phyloP scores from a whole-genome alignment of 1,139 yeast species.

The Protomyces arabidopsidicola region DNA sequence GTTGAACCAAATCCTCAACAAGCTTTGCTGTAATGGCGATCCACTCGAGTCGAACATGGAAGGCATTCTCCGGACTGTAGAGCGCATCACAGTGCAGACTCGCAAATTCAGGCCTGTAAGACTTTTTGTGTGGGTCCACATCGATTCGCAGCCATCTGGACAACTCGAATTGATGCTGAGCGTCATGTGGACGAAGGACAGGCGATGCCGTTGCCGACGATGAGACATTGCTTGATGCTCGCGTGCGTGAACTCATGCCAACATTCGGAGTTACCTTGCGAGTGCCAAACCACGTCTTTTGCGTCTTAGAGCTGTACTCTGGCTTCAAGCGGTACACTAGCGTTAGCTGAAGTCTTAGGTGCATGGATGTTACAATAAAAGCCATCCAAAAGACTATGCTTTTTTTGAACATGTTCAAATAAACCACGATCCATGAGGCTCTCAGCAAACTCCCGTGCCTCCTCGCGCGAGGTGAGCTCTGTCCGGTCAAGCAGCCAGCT shows the following conservation, averaged over 20 bases:
- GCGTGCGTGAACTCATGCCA: neutral
- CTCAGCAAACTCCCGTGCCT: slow-evolving; percentile 77
- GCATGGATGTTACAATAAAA: slow-evolving; percentile 54
- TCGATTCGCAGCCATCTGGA: slow-evolving; percentile 64
- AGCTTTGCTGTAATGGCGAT: slow-evolving; percentile 80
- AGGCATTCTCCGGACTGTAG: slow-evolving; percentile 83
- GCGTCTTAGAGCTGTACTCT: slow-evolving; percentile 45
- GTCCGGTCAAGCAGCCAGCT: slow-evolving; percentile 75
- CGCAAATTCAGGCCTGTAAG: slow-evolving; percentile 71
- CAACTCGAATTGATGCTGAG: slow-evolving; percentile 6
- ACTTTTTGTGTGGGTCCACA: slow-evolving; percentile 66
- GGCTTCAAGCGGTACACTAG: slow-evolving; percentile 61
- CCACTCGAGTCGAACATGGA: slow-evolving; percentile 90
- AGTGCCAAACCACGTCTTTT: slow-evolving; percentile 28
- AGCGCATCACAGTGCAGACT: slow-evolving; percentile 77
- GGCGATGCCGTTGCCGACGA: slow-evolving; percentile 5
- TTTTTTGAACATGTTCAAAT: slow-evolving; percentile 71
- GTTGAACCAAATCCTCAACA: slow-evolving; percentile 78
- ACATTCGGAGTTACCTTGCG: slow-evolving; percentile 27
- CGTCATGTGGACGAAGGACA: neutral
- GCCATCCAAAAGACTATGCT: slow-evolving; percentile 85
- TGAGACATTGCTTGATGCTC: slow-evolving; percentile 16
- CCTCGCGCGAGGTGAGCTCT: slow-evolving; percentile 75
- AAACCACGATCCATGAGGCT: slow-evolving; percentile 63
- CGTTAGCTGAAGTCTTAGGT: neutral